Percentiles rank a stretch among this genome's conserved stretches.
Conservation (phyloP, 306 rosid genomes). For the Inga leiocalycina region DNA sequence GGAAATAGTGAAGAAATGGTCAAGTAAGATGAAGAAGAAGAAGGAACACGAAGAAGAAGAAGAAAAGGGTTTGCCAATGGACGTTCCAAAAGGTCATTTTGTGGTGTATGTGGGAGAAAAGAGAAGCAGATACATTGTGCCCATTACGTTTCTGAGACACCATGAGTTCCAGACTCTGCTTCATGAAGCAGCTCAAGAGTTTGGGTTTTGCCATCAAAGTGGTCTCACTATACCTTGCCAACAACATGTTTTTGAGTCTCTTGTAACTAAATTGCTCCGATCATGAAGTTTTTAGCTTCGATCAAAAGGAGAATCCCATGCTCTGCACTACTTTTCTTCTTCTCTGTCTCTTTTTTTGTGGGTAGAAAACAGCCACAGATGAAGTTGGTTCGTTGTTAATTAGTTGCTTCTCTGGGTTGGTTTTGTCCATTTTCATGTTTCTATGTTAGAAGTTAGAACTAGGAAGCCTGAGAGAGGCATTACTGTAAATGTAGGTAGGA, state of each 20-base stretch:
- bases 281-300: not conserved
- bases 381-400: not conserved
- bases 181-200: constrained; percentile 15
- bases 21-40: not conserved
- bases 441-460: not conserved
- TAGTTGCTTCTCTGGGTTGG: not conserved
- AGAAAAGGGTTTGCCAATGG: not conserved
- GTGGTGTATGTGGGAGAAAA: constrained; percentile 14
- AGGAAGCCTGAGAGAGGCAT: not conserved
- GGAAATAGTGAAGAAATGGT: not conserved
- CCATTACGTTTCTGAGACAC: not conserved
- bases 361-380: not conserved
- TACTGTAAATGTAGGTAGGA: not conserved
- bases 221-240: constrained; percentile 19
- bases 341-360: not conserved
- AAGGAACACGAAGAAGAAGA: not conserved
- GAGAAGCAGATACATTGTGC: constrained; percentile 12
- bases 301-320: not conserved
- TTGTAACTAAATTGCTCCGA: not conserved
- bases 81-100: constrained; percentile 16
- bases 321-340: not conserved
- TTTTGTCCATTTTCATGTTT: not conserved
- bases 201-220: not conserved
- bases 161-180: not conserved
- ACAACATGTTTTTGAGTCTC: constrained; percentile 10